Evolutionary conservation across 2,329 filamentous ascomycete genomes (phyloP).

Genomic region (Pseudocercospora macadamiae): DNA sequence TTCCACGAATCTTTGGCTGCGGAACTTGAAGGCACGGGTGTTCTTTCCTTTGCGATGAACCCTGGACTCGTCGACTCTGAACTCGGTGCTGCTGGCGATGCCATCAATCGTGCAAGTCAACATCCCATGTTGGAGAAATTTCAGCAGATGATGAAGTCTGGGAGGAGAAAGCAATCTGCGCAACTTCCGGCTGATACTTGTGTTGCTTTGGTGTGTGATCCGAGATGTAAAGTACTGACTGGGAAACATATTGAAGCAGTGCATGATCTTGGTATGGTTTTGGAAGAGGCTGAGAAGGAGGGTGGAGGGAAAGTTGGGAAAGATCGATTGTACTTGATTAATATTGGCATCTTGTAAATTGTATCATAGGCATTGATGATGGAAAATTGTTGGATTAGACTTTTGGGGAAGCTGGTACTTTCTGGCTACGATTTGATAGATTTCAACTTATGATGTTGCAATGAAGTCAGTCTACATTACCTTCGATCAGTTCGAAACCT

Average conservation of each 20-base stretch:
- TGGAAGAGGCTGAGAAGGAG: constrained; percentile 1
- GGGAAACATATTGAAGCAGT: background rate
- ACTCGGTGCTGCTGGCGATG: constrained; percentile 20
- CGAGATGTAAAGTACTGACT: background rate
- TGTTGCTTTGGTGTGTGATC: background rate
- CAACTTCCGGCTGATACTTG: background rate
- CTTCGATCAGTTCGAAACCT: too few species aligned
- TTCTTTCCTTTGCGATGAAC: constrained; percentile 26
- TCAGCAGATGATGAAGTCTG: background rate
- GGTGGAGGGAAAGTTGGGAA: background rate
- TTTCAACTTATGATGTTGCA: too few species aligned
- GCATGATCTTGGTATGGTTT: background rate
- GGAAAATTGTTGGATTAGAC: too few species aligned
- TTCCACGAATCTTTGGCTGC: constrained; percentile 28
- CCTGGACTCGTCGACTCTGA: constrained; percentile 26
- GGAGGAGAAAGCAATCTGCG: background rate
- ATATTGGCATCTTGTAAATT: background rate
- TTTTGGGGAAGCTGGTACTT: too few species aligned
- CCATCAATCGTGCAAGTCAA: constrained; percentile 18
- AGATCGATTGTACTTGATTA: background rate
- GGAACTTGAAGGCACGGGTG: constrained; percentile 26
- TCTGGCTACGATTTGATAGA: background rate
- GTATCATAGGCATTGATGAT: too few species aligned
- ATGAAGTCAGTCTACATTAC: too few species aligned
- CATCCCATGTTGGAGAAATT: background rate